Evolutionary conservation across 2,329 filamentous ascomycete species (phyloP).

Genomic region (Trichoderma citrinoviride): DNA sequence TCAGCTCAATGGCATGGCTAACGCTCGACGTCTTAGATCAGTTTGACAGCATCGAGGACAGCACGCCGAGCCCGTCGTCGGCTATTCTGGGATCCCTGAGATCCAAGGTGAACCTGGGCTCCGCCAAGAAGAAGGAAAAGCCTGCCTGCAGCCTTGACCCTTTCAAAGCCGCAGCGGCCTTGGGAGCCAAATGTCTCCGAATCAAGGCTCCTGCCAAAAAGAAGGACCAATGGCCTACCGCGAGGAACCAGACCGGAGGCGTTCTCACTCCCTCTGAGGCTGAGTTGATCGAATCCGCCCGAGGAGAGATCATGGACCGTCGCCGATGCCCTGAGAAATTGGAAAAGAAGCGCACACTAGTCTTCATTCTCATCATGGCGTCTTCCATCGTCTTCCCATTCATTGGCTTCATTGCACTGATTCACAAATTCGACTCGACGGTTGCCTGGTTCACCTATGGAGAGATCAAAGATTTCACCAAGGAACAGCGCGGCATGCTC

Average conservation of each 20-base stretch:
- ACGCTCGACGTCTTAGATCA: not conserved
- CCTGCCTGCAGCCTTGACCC: not conserved
- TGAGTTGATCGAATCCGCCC: constrained; percentile 34
- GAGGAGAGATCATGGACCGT: constrained; percentile 33
- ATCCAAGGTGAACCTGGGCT: not conserved
- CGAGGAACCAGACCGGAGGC: not conserved
- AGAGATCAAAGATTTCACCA: constrained; percentile 41
- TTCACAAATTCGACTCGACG: constrained; percentile 44
- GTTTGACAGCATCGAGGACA: not conserved
- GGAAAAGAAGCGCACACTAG: constrained; percentile 33
- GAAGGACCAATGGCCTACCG: not conserved
- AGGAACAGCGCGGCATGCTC: constrained; percentile 32
- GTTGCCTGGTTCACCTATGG: constrained; percentile 51
- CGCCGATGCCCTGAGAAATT: constrained; percentile 31
- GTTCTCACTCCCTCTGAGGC: constrained; percentile 17
- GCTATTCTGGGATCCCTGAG: constrained; percentile 12
- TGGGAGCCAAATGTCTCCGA: constrained; percentile 16
- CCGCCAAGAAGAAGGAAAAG: not conserved
- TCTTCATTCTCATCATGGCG: constrained; percentile 41
- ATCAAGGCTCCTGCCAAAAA: constrained; percentile 12
- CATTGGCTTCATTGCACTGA: constrained; percentile 44
- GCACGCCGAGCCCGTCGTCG: constrained; percentile 16
- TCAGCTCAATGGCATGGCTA: not conserved
- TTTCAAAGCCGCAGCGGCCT: constrained; percentile 11
- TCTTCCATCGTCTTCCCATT: constrained; percentile 47